These are phyloP conservation scores for Madurella fahalii DNA, from an alignment of 2,329 filamentous ascomycete genomes.

Conservation along the genomic window DNA sequence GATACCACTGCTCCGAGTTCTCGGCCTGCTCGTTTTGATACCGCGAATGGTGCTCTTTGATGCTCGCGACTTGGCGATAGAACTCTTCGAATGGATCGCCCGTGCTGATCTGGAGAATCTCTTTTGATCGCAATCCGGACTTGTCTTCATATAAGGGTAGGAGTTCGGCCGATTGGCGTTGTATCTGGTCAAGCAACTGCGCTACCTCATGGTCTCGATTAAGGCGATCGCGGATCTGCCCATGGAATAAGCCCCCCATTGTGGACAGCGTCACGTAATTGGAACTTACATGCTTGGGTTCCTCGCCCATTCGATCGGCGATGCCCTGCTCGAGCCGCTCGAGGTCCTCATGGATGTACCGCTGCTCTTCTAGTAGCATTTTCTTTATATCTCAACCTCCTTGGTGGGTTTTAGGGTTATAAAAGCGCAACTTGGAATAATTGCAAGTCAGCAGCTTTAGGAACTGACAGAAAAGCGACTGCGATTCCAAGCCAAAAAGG, in stretches of 20 bases:
- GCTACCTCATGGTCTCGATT: constrained; percentile 89
- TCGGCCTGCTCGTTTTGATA: constrained; percentile 95
- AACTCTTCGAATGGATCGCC: constrained; percentile 90
- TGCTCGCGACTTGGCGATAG: constrained; percentile 74
- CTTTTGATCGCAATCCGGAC: constrained; percentile 65
- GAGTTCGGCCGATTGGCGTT: constrained; percentile 76
- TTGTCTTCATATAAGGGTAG: constrained; percentile 81
- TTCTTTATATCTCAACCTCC: constrained; percentile 14
- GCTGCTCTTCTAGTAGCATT: constrained; percentile 89
- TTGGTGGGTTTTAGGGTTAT: not conserved
- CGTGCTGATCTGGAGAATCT: constrained; percentile 77
- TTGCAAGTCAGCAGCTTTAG: not conserved
- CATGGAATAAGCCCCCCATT: not conserved
- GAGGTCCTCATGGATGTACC: constrained; percentile 91
- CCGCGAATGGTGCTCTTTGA: constrained; percentile 82
- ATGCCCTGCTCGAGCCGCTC: constrained; percentile 94
- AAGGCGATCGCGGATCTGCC: constrained; percentile 78
- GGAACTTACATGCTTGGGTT: constrained; percentile 74
- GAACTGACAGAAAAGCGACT: too few relatives aligned
- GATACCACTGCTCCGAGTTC: constrained; percentile 90
- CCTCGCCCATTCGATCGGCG: constrained; percentile 80
- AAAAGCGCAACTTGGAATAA: not conserved
- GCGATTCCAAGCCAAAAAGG: too few relatives aligned
- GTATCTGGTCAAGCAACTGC: constrained; percentile 81
- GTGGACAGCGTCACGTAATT: not conserved